Base-by-base conservation (phyloP, 225 moss, liverwort and hornwort species). In the Polytrichum commune region DNA sequence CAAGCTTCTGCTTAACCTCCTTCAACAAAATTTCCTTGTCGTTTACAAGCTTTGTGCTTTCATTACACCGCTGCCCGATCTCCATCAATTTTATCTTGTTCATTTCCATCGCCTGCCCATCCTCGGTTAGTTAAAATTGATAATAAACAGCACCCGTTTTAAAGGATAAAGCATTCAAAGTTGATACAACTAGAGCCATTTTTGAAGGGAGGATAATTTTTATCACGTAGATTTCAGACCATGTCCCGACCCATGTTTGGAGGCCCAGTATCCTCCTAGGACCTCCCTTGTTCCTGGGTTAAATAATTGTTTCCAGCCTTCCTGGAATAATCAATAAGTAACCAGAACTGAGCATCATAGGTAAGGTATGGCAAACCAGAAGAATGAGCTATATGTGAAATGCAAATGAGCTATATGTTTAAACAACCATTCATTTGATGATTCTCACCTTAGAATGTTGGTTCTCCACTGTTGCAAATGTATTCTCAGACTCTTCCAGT, bases 41-140 rank as follows among this genome's bases (percentile, higher is more conserved):
- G 1, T 32, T n/a, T 18, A 22, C 58, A 32, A 33, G 23, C 70
- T 13, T 61, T 19, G 32, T 61, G 60, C 60, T 38, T 33, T 55
- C 70, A 61, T 29, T 70, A 46, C 70, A 70, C 24, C 70, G 32
- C 60, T 28, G n/a, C 60, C 38, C 70, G 8, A 58, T 25, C 22
- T 70, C 60, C 30, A 6, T 33, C 24, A 70, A 60, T 0, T 70
- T 29, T 18, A 46, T 70, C 70, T 61, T 29, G 6, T 58, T 61
- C 35, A 70, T 62, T n/a, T 38, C 70, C 70, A 60, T 32, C 20
- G n/a, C 60, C 70, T 70, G 60, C 38, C n/a, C 60, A 10, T 33
- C 24, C 13, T 32, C 24, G 16, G 16, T 24, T 38, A 23, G 24
- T 24, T 23, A 23, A 22, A 38, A 2, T 7, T 22, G 6, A 23